Base-by-base conservation (phyloP, 257 asterid genomes). In the Agastache rugosa region DNA sequence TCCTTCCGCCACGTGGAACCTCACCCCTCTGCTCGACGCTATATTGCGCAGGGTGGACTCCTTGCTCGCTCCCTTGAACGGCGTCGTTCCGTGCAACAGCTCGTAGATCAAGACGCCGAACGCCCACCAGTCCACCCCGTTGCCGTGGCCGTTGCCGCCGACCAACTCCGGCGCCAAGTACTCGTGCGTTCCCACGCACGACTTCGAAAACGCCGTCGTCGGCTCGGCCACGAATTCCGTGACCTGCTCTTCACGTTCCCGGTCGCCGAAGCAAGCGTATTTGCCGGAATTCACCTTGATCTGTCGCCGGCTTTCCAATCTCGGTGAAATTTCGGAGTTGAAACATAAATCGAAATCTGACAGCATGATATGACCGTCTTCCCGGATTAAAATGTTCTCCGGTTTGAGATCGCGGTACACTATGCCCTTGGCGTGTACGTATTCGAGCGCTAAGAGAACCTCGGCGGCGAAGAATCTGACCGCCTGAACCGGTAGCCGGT, bases 111-210 rank as follows among this genome's bases (percentile, higher is more conserved):
- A 71, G 0, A 93, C 88, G 69, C 98, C 97, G 25, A 93, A 91
- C 0, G 96, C 98, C 97, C 98, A 93, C 98, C 97, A 93, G 58
- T 93, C 98, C 1, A 93, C 98, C 0, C 98, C 96, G 79, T 88
- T 93, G 0, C 98, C 96, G 76, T 91, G 97, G 19, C 98, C 98
- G 82, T 74, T 74, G 0, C 97, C 93, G 69, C 61, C 44, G 0
- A 93, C 87, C 10, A 93, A 3, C 80, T 93, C 97, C 65, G 98
- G 97, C 56, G 96, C 91, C 10, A 93, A 44, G 72, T 93, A 93
- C 82, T 93, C 98, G 64, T 91, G 98, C 3, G 97, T 91, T 0
- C 97, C 97, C 1, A 93, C 97, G 67, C 97, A 91, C 5, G 97
- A 93, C 69, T 83, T 83, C 0, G 98, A 93, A 76, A 89, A 91